Evolutionary conservation across 2,329 filamentous ascomycete species (phyloP), one percentile per base, ranked within the genome.

Genomic region (Epichloe hybrida): DNA sequence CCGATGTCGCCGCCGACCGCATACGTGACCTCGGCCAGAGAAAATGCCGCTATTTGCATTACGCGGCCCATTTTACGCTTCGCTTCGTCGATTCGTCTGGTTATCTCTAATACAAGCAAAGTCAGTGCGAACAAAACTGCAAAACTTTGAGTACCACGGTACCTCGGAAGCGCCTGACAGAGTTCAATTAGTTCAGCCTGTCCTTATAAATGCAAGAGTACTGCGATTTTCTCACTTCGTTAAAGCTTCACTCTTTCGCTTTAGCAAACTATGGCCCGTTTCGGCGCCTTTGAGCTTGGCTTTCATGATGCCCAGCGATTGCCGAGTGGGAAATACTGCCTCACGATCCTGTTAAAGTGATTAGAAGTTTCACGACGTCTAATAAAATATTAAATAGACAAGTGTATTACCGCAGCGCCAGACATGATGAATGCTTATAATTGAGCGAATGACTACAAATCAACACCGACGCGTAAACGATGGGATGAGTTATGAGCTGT

Each of bases 31-130:
- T 97, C 93, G 53, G 93, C 93, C 17, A 98, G 79, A 42, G 91
- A 97, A 72, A 98, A 97, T 44, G 93, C 90, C 40, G 93, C 93
- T 63, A 98, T 95, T 69, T 97, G 91, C 93, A 98, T 98, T 38
- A 98, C 93, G 36, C 91, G 81, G 52, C 93, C 93, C 91, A 98
- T 98, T 75, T 98, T 98, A 61, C 90, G 86, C 72, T 98, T 98
- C 41, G 93, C 93, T 69, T 98, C 93, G 72, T 98, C 91, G 69
- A 98, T 98, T 64, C 93, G 86, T 66, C 83, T 82, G 47, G 93
- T 96, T 63, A 98, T 98, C 63, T 98, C 93, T 88, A 37, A 37
- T 31, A 12, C 40, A 21, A 34, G 17, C 20, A 9, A 27, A 37
- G 17, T 39, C 49, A 46, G 54, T 42, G 46, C 48, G 39, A 50